Evolutionary conservation across 2,329 filamentous ascomycete species (phyloP).

Genomic region (Sphaerostilbella broomeana): DNA sequence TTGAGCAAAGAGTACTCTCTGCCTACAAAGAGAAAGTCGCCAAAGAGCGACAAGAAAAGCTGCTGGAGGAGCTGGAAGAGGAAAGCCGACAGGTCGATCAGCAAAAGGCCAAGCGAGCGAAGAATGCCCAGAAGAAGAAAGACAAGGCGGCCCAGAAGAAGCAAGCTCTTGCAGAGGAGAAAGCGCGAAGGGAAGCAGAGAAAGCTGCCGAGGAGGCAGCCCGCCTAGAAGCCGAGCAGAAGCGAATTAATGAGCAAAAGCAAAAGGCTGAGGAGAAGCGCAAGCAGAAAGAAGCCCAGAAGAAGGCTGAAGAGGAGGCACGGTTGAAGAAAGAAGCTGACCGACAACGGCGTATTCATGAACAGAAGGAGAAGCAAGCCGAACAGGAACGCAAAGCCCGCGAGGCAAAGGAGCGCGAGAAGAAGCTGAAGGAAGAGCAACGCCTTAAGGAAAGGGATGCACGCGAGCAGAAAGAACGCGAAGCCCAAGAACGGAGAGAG

Average conservation of each 20-base stretch:
- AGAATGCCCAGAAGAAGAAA: constrained; percentile 91
- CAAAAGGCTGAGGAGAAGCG: constrained; percentile 83
- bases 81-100: constrained; percentile 70
- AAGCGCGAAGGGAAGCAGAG: constrained; percentile 79
- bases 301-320: constrained; percentile 86
- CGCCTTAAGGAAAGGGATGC: constrained; percentile 72
- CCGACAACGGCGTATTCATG: constrained; percentile 67
- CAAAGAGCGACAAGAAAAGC: constrained; percentile 80
- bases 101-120: constrained; percentile 85
- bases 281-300: constrained; percentile 84
- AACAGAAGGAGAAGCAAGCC: constrained; percentile 78
- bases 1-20: constrained; percentile 91
- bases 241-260: constrained; percentile 72
- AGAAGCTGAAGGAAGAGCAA: constrained; percentile 77
- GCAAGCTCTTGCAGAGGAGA: constrained; percentile 83
- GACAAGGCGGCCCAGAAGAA: constrained; percentile 89
- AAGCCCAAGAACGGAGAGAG: constrained; percentile 56
- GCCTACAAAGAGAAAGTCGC: constrained; percentile 98
- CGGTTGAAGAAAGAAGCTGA: constrained; percentile 79
- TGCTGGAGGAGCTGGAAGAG: constrained; percentile 85
- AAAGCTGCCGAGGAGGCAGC: constrained; percentile 82
- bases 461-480: constrained; percentile 63
- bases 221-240: constrained; percentile 66
- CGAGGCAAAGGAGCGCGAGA: constrained; percentile 60
- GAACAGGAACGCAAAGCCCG: constrained; percentile 77